Base-by-base conservation (phyloP, 2,329 filamentous ascomycete species). In the Ascochyta lentis region DNA sequence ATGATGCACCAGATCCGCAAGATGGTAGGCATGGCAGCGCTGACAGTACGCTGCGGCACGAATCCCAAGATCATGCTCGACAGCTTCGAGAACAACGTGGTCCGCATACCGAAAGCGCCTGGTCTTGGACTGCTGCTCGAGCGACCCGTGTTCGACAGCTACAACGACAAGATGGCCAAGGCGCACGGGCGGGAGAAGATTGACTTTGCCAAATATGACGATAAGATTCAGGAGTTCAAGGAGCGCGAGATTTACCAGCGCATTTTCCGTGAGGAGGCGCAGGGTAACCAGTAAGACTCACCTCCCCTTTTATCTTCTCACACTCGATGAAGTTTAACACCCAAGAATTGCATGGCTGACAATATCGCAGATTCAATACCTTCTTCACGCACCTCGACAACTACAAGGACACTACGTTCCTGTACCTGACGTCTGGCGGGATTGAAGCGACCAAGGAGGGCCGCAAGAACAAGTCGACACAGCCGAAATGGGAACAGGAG, bases 1-100 rank as follows among this genome's bases (percentile, higher is more conserved):
- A 99, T 99, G 95, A 99, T 99, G 95, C 95, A 99, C 77, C 95
- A 99, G 79, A 99, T 99, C 76, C 89, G 95, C 70, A 99, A 98
- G 79, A 98, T 99, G 95, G 91, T 99, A 15, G 92, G 91, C 53
- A 92, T 99, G 89, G 91, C 87, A 8, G 87, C 91, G 31, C 82
- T 99, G 57, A 81, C 94, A 6, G 89, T 96, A 6, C 88, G 95
- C 34, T 96, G 90, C 74, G 95, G 92, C 46, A 88, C 88, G n/a
- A 82, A 90, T 4, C 81, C 87, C 4, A 79, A 84, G 10, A 85
- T 90, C 26, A 90, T 99, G 64, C 74, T 79, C 0, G 84, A 96
- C 58, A 91, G 87, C 57, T 96, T 96, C 74, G 85, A 84, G 6
- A 83, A 86, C 31, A 70, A 75, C 19, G 87, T 89, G 54, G 90